Base-by-base conservation (phyloP, 2,329 filamentous ascomycete species). In the Lasiodiplodia sp. region DNA sequence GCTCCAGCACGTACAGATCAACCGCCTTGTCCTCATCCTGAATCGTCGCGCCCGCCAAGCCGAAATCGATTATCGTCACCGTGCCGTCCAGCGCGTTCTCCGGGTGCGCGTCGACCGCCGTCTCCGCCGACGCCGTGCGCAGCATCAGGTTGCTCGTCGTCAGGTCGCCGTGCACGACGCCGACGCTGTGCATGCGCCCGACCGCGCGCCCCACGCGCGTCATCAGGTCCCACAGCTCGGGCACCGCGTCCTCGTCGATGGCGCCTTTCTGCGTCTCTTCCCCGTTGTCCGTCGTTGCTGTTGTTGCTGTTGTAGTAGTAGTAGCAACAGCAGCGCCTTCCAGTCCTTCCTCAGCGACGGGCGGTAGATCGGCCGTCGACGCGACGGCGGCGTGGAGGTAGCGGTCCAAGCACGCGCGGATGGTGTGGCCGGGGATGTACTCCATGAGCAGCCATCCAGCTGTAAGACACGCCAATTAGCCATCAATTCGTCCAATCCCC, bases 61-160 rank as follows among this genome's bases (percentile, higher is more conserved):
- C 96, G 76, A 99, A 96, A 82, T 99, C 96, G 78, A 98, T 98
- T 47, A 98, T 84, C 25, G 97, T 90, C 69, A 99, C 87, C 66
- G 96, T 91, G 2, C 93, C 94, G 1, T 87, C 85, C 68, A 87
- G 77, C 3, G 74, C 75, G 0, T 74, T 75, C 44, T 66, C 64
- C 31, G 25, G 64, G 2, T 49, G 49, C 16, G 31, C 52, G 51
- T 66, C 51, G n/a, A 51, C 34, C 60, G 18, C 28, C 66, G 40
- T 72, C 51, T 12, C 69, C 68, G 40, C 51, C 18, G 34, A 34
- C 62, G 21, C 25, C 70, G 16, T 40, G 70, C 88, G 79, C 72
- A 98, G 78, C 91, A 99, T 97, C 83, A 99, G 86, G 81, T 99
- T 99, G 82, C 94, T 97, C 71, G 94, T 99, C 70, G 96, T 99